Percentiles rank a stretch among this genome's conserved stretches.
Evolutionary conservation across 2,329 filamentous ascomycete genomes (phyloP).

Genomic region (Colletotrichum brevisporum): DNA sequence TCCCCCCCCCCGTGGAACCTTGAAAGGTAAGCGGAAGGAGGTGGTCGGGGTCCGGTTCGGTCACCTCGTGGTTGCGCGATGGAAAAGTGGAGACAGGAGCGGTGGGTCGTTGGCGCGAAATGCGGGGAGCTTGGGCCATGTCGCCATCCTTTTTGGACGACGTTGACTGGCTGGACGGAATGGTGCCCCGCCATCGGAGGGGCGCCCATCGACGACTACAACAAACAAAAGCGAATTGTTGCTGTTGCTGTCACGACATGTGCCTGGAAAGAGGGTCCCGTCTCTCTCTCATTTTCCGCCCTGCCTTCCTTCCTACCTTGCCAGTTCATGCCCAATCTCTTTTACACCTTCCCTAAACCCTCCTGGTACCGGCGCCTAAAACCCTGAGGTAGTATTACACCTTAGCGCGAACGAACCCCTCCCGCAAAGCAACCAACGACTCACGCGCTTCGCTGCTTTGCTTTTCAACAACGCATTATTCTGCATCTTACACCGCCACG

Average conservation of each 20-base stretch:
- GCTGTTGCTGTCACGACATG: slow-evolving; percentile 10
- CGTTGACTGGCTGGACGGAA: slow-evolving; percentile 26
- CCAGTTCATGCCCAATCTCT: background rate
- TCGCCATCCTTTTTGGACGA: slow-evolving; percentile 32
- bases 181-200: slow-evolving; percentile 16
- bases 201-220: slow-evolving; percentile 24
- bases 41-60: slow-evolving; percentile 37
- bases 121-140: slow-evolving; percentile 47
- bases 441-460: background rate
- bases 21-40: slow-evolving; percentile 36
- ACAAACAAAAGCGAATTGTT: slow-evolving; percentile 22
- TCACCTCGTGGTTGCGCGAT: slow-evolving; percentile 20
- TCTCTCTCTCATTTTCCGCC: background rate
- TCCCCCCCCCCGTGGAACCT: too few species aligned
- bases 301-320: too few species aligned
- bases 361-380: too few species aligned
- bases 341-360: background rate
- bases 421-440: background rate
- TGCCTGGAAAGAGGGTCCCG: background rate
- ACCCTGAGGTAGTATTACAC: too few species aligned
- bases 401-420: background rate
- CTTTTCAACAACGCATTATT: background rate
- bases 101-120: slow-evolving; percentile 28
- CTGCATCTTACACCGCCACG: slow-evolving; percentile 33
- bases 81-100: slow-evolving; percentile 3